phyloP scores from a whole-genome alignment of 345 rosid genomes.

The Bruguiera sexangula region DNA sequence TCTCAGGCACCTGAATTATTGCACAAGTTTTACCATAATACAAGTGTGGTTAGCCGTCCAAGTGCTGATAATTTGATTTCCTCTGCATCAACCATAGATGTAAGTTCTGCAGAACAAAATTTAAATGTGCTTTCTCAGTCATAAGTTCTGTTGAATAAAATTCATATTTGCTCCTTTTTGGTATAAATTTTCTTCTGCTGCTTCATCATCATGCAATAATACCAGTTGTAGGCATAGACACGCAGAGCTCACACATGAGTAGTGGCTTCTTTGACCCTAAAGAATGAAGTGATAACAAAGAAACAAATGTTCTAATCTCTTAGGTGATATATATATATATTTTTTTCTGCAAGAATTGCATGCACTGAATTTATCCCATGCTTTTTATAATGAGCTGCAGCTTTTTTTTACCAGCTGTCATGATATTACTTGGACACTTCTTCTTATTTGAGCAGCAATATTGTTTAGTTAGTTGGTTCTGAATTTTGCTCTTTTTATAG shows the following conservation, averaged over 20 bases:
- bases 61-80: slow-evolving; percentile 13
- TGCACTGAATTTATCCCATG: background rate
- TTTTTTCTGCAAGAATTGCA: background rate
- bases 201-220: too few relatives aligned
- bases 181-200: too few relatives aligned
- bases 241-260: background rate
- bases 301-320: background rate
- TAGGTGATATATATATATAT: background rate
- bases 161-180: too few relatives aligned
- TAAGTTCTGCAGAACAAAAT: slow-evolving; percentile 8
- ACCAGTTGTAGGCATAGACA: background rate
- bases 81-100: slow-evolving; percentile 22
- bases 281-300: background rate
- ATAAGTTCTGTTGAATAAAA: too few relatives aligned
- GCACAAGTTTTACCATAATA: slow-evolving; percentile 23
- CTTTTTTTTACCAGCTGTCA: background rate
- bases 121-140: background rate
- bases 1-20: slow-evolving; percentile 10
- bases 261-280: background rate
- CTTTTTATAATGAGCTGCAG: background rate
- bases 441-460: background rate
- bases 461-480: too few relatives aligned
- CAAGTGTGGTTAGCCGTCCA: slow-evolving; percentile 21
- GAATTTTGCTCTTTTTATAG: background rate
- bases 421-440: background rate